Evolutionary conservation across 2,329 filamentous ascomycete genomes (phyloP).

Genomic region (Paecilomyces niveus): DNA sequence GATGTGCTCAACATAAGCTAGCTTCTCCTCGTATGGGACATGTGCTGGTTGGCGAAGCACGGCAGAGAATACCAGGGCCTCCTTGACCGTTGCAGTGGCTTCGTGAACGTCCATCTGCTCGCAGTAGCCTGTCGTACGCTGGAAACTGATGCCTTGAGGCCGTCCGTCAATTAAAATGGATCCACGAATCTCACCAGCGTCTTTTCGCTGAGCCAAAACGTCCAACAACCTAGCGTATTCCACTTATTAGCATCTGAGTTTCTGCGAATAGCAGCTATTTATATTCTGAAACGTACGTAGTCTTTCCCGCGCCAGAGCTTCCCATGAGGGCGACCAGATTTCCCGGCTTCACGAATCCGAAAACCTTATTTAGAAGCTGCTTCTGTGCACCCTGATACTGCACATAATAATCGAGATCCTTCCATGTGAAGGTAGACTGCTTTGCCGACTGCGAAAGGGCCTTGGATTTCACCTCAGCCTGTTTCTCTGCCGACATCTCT

Average conservation of each 20-base stretch:
- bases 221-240: conserved; percentile 29
- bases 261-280: background rate
- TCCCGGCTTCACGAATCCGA: conserved; percentile 67
- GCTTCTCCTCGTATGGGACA: conserved; percentile 51
- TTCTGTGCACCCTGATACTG: conserved; percentile 37
- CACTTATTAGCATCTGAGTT: background rate
- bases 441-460: conserved; percentile 47
- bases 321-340: conserved; percentile 74
- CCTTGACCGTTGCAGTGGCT: conserved; percentile 55
- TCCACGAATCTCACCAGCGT: conserved; percentile 35
- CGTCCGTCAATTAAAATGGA: conserved; percentile 38
- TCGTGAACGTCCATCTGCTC: conserved; percentile 62
- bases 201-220: conserved; percentile 36
- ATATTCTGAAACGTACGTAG: conserved; percentile 21
- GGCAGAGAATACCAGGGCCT: conserved; percentile 58
- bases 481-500: background rate
- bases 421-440: conserved; percentile 71
- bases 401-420: conserved; percentile 67
- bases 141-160: conserved; percentile 39
- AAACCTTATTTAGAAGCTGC: conserved; percentile 51
- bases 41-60: conserved; percentile 53
- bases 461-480: conserved; percentile 29
- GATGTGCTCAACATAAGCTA: conserved; percentile 58
- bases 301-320: conserved; percentile 63
- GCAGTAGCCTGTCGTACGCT: conserved; percentile 45